These are phyloP conservation scores for Hymenoscyphus fructigenus DNA, from an alignment of 2,329 filamentous ascomycete species.

Conservation along the genomic window DNA sequence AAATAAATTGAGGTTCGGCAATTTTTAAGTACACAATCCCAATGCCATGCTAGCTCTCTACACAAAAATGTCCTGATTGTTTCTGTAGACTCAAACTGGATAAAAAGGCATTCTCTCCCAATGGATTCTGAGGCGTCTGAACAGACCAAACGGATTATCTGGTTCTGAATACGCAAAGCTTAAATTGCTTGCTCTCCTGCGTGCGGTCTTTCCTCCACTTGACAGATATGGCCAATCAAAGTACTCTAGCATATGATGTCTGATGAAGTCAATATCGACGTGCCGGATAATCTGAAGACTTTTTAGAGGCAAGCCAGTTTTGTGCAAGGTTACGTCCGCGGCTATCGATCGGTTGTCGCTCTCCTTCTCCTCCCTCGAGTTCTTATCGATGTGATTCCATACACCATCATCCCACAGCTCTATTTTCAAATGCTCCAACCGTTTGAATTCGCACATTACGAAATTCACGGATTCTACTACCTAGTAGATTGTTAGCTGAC, in stretches of 20 bases:
- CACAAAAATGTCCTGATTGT: neutral
- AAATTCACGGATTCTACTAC: neutral
- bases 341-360: neutral
- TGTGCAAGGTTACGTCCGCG: neutral
- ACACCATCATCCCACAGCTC: too few species aligned
- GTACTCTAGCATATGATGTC: neutral
- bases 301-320: neutral
- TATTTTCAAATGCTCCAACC: neutral
- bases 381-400: too few species aligned
- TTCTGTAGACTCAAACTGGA: neutral
- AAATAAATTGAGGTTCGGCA: too few species aligned
- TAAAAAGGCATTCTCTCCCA: neutral
- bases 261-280: neutral
- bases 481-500: too few species aligned
- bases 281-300: neutral
- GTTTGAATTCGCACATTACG: neutral
- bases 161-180: neutral
- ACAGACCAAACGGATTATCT: neutral
- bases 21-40: too few species aligned
- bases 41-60: too few species aligned
- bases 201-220: too few species aligned
- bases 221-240: neutral
- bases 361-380: too few species aligned
- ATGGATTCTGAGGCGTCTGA: too few species aligned
- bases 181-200: neutral